phyloP scores from a whole-genome alignment of 345 rosid species.

The Ceriops tagal region DNA sequence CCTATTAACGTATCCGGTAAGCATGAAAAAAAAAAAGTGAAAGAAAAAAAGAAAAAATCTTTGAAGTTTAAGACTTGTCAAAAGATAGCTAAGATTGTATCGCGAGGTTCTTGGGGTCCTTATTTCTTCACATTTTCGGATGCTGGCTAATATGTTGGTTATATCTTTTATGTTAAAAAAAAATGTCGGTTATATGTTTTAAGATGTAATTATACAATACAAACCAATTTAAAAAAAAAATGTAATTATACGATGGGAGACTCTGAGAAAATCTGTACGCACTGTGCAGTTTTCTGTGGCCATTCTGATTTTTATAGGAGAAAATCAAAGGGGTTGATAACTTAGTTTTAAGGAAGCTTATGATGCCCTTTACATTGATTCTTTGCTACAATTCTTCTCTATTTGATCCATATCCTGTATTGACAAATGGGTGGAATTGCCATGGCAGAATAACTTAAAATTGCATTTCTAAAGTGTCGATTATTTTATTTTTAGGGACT shows the following conservation, averaged over 20 bases:
- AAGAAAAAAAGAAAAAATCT: background rate
- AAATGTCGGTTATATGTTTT: background rate
- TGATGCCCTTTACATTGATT: too few relatives aligned
- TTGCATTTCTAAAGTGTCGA: background rate
- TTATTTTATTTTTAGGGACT: background rate
- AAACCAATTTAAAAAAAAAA: too few relatives aligned
- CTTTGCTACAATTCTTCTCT: too few relatives aligned
- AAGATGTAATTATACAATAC: background rate
- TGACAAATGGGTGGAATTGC: background rate
- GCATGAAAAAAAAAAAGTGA: too few relatives aligned
- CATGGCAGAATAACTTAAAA: background rate
- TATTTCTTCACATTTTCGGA: background rate
- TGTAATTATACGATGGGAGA: background rate
- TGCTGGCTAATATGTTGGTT: background rate
- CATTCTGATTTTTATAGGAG: too few relatives aligned
- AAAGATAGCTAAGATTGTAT: too few relatives aligned
- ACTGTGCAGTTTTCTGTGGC: background rate
- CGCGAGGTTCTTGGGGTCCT: background rate
- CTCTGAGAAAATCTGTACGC: background rate
- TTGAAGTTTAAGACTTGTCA: background rate
- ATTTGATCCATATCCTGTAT: background rate
- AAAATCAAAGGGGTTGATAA: too few relatives aligned
- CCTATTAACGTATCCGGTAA: background rate
- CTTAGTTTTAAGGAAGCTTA: too few relatives aligned
- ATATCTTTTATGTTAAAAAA: background rate